A percentile compares a stretch with the other conserved stretches of the same genome.
These are phyloP conservation scores for Neurospora sp. DNA, from an alignment of 2,329 filamentous ascomycete genomes.

Conservation along the genomic window DNA sequence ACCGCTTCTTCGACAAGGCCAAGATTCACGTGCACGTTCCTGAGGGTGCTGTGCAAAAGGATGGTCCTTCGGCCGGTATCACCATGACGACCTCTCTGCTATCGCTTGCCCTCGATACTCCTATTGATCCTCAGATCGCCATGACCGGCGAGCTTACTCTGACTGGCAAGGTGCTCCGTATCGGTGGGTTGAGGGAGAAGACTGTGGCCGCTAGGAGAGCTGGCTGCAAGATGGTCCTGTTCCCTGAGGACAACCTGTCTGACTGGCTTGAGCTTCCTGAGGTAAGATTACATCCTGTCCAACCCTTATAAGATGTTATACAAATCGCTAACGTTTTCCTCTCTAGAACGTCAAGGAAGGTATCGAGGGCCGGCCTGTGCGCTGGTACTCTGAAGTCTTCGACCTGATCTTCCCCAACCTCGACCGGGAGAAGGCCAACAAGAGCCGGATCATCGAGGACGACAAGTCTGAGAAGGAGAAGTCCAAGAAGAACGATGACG, in stretches of 20 bases:
- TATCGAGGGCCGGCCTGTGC: conserved; percentile 80
- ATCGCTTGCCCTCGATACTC: conserved; percentile 68
- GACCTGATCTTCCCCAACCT: conserved; percentile 78
- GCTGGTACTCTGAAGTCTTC: conserved; percentile 93
- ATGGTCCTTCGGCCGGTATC: conserved; percentile 85
- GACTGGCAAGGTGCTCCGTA: conserved; percentile 90
- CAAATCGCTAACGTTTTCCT: conserved; percentile 8
- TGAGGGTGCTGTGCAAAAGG: conserved; percentile 91
- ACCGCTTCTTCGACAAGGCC: conserved; percentile 93
- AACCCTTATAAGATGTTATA: background rate
- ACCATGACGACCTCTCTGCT: conserved; percentile 96
- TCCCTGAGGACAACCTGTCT: conserved; percentile 88
- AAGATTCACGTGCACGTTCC: conserved; percentile 93
- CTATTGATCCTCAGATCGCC: conserved; percentile 76
- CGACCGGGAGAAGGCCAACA: conserved; percentile 62
- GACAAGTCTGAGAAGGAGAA: conserved; percentile 38
- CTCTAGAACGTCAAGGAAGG: conserved; percentile 92
- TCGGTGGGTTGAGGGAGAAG: conserved; percentile 92
- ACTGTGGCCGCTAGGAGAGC: conserved; percentile 89
- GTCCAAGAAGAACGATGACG: conserved; percentile 41
- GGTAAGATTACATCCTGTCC: conserved; percentile 43
- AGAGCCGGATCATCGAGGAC: conserved; percentile 53
- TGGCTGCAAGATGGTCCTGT: conserved; percentile 86
- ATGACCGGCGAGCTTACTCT: conserved; percentile 98
- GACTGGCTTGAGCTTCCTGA: conserved; percentile 97